Conservation (phyloP, 371 early-diverging fungal genomes). For the Rhizopus delemar region DNA sequence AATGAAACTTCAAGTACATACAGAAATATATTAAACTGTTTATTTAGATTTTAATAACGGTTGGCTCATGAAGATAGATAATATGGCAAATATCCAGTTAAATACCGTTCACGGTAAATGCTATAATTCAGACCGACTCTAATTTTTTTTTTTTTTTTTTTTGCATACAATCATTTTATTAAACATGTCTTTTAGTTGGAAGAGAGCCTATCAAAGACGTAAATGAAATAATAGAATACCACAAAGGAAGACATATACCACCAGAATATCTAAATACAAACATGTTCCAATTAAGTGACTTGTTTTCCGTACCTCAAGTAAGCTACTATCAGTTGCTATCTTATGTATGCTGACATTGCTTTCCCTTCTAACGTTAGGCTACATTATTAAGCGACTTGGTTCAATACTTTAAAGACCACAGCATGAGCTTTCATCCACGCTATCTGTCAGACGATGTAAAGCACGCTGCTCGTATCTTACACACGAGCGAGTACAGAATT, state of each 20-base stretch:
- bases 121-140: background rate
- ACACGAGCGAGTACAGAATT: constrained; percentile 49
- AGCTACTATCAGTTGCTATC: background rate
- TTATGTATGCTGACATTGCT: constrained; percentile 6
- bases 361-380: constrained; percentile 1
- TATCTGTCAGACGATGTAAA: constrained; percentile 67
- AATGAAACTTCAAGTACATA: background rate
- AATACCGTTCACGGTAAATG: constrained; percentile 59
- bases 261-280: constrained; percentile 55
- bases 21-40: background rate
- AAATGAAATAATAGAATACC: constrained; percentile 52
- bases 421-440: constrained; percentile 63
- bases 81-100: constrained; percentile 64
- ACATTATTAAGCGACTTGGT: constrained; percentile 62
- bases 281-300: constrained; percentile 64
- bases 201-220: constrained; percentile 54
- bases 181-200: constrained; percentile 28
- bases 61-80: constrained; percentile 71
- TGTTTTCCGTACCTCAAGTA: constrained; percentile 65
- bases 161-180: background rate
- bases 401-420: constrained; percentile 60
- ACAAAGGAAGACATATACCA: constrained; percentile 62
- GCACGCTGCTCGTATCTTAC: constrained; percentile 55
- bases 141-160: background rate
- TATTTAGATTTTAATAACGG: constrained; percentile 56